A percentile compares a stretch with the other conserved stretches of the same genome.
Evolutionary conservation across 495 filamentous ascomycete genomes (phyloP).

Genomic region (Aspergillus heteromorphus): DNA sequence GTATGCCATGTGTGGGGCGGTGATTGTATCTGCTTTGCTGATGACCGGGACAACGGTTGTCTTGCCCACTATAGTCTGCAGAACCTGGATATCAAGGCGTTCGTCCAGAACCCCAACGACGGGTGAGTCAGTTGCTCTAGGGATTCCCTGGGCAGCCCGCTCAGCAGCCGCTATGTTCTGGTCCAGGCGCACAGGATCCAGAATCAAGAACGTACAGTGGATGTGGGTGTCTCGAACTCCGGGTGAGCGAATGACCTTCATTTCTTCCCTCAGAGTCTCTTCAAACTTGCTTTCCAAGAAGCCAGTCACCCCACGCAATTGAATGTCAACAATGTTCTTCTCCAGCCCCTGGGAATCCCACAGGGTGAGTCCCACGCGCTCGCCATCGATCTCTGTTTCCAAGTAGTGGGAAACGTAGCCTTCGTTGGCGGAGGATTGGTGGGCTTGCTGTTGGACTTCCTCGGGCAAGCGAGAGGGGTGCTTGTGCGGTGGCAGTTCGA

Average conservation of each 20-base stretch:
- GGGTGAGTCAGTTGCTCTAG: constrained; percentile 42
- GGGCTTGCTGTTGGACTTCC: constrained; percentile 40
- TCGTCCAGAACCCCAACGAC: constrained; percentile 69
- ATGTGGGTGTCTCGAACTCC: constrained; percentile 95
- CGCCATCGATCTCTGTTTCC: constrained; percentile 90
- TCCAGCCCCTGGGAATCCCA: constrained; percentile 96
- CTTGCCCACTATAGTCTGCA: constrained; percentile 85
- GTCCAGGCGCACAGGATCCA: constrained; percentile 85
- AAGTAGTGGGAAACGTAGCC: constrained; percentile 82
- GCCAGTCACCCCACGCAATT: constrained; percentile 81
- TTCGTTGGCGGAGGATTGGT: constrained; percentile 42
- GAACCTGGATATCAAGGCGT: constrained; percentile 83
- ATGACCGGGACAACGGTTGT: constrained; percentile 95
- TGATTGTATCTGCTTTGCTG: constrained; percentile 95
- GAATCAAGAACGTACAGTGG: constrained; percentile 87
- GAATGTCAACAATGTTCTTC: constrained; percentile 87
- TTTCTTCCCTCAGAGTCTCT: constrained; percentile 95
- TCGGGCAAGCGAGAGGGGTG: constrained; percentile 49
- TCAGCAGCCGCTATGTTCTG: constrained; percentile 69
- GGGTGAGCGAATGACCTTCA: constrained; percentile 90
- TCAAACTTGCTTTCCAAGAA: constrained; percentile 98
- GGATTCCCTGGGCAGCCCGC: constrained; percentile 49
- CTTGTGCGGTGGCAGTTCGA: constrained; percentile 76
- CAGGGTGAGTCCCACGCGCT: constrained; percentile 86
- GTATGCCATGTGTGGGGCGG: constrained; percentile 84